A percentile compares a stretch with the other conserved stretches of the same genome.
Evolutionary conservation across 2,329 filamentous ascomycete genomes (phyloP).

Genomic region (Chrysosphaeria jannelii): DNA sequence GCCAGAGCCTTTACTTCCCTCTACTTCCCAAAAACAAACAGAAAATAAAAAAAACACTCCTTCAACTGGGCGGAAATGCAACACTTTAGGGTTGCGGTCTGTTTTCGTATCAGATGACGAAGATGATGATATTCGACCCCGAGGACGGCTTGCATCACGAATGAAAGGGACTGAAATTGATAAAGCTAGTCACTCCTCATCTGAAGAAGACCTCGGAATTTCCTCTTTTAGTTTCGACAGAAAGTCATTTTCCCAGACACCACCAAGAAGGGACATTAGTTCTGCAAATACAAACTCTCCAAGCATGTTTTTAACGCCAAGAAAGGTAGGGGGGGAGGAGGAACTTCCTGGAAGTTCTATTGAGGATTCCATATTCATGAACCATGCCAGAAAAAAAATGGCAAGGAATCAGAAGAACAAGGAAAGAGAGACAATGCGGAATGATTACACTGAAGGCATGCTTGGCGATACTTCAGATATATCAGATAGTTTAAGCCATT

Average conservation of each 20-base stretch:
- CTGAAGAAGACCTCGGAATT: neutral
- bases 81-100: neutral
- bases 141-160: slow-evolving; percentile 31
- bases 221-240: too few species aligned
- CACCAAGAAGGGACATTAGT: neutral
- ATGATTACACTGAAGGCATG: slow-evolving; percentile 9
- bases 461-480: slow-evolving; percentile 21
- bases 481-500: slow-evolving; percentile 30
- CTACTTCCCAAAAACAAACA: slow-evolving; percentile 2
- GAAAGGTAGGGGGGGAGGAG: slow-evolving; percentile 5
- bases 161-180: slow-evolving; percentile 15
- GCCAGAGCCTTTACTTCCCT: neutral
- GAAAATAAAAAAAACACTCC: too few species aligned
- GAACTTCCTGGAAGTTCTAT: slow-evolving; percentile 25
- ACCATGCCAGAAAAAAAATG: too few species aligned
- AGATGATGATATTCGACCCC: slow-evolving; percentile 21
- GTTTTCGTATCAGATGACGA: slow-evolving; percentile 10
- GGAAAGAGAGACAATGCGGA: slow-evolving; percentile 7
- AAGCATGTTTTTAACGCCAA: slow-evolving; percentile 4
- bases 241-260: slow-evolving; percentile 1
- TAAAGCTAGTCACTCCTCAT: slow-evolving; percentile 1
- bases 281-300: slow-evolving; percentile 1
- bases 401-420: neutral
- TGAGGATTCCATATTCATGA: slow-evolving; percentile 16
- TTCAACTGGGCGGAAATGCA: too few species aligned